These are phyloP conservation scores for Apiospora saccharicola DNA, from an alignment of 2,329 filamentous ascomycete genomes.

Conservation along the genomic window DNA sequence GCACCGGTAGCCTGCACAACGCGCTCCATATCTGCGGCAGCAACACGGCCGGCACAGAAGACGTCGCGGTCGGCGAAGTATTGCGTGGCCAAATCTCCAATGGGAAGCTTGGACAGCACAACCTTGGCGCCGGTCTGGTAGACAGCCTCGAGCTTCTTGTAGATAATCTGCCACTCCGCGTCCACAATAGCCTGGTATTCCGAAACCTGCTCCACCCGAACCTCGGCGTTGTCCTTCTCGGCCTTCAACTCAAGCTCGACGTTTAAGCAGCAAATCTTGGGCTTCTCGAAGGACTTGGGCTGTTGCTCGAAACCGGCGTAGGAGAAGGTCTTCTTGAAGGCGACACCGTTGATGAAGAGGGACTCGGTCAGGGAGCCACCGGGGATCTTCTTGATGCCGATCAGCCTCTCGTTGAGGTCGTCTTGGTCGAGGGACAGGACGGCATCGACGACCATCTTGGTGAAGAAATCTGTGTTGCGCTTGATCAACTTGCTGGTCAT, in stretches of 20 bases:
- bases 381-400: constrained; percentile 97
- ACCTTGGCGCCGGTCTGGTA: constrained; percentile 96
- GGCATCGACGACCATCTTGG: constrained; percentile 98
- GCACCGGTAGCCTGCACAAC: constrained; percentile 95
- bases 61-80: constrained; percentile 98
- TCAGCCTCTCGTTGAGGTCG: constrained; percentile 96
- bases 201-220: constrained; percentile 96
- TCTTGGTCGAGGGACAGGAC: constrained; percentile 95
- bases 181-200: constrained; percentile 99
- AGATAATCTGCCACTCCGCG: constrained; percentile 99
- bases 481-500: constrained; percentile 99
- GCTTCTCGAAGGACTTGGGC: constrained; percentile 92
- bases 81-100: constrained; percentile 96
- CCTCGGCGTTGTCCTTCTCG: constrained; percentile 99
- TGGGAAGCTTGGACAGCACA: constrained; percentile 94
- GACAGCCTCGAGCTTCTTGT: constrained; percentile 96
- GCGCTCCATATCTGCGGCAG: constrained; percentile 91
- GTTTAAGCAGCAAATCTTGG: constrained; percentile 96
- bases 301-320: constrained; percentile 99
- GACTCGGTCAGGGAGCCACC: constrained; percentile 96
- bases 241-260: constrained; percentile 98
- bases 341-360: constrained; percentile 95
- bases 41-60: constrained; percentile 95
- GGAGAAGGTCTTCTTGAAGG: constrained; percentile 99
- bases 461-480: constrained; percentile 96